These are phyloP conservation scores for Pyrenophora tritici-repentis DNA, from an alignment of 2,329 filamentous ascomycete genomes.

Conservation along the genomic window DNA sequence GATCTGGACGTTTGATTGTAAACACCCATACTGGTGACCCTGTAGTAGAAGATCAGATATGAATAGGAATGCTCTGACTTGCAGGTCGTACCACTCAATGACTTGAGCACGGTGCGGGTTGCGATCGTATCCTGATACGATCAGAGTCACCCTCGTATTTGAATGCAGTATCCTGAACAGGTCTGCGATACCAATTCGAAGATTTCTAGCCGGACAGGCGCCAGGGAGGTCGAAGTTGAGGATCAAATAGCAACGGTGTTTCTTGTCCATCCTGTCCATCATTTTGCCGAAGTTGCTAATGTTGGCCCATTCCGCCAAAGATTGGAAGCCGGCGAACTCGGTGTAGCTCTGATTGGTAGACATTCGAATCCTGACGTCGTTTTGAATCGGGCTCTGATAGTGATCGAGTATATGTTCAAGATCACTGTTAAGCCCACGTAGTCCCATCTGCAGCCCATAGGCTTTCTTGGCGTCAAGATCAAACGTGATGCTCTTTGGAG, in stretches of 20 bases:
- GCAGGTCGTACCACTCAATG: neutral
- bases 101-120: neutral
- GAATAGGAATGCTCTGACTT: neutral
- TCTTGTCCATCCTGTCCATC: no score
- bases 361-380: fast-evolving
- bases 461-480: neutral
- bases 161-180: neutral
- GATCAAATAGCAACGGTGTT: neutral
- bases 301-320: neutral
- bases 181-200: neutral
- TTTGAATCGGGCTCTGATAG: neutral
- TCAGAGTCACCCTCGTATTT: neutral
- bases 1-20: neutral
- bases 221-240: neutral
- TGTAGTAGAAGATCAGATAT: neutral
- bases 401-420: no score
- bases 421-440: neutral
- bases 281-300: neutral
- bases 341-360: neutral
- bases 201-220: neutral
- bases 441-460: neutral
- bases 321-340: neutral
- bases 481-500: neutral
- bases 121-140: neutral
- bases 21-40: neutral